phyloP scores from a whole-genome alignment of 495 filamentous ascomycete species.

The Xylaria sp. region DNA sequence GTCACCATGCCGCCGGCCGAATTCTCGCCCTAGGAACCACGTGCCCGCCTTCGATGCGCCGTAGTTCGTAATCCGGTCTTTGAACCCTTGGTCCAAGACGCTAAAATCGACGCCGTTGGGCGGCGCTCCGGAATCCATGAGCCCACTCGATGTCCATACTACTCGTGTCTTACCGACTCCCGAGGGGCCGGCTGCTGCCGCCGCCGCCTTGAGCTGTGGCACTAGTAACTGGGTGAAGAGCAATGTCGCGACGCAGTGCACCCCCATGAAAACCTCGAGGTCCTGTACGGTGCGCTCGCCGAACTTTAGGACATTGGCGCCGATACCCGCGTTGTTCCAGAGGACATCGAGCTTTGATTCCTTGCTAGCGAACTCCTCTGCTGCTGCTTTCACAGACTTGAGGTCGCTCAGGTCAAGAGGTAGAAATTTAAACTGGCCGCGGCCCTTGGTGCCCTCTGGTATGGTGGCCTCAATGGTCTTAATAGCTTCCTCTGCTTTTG shows the following conservation, averaged over 20 bases:
- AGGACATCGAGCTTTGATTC: slow-evolving; percentile 37
- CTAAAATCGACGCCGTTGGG: slow-evolving; percentile 39
- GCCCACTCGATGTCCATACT: slow-evolving; percentile 47
- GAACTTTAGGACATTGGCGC: slow-evolving; percentile 28
- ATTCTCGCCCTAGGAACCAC: slow-evolving; percentile 31
- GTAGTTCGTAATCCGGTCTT: slow-evolving; percentile 27
- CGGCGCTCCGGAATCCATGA: slow-evolving; percentile 36
- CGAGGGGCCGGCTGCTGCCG: slow-evolving; percentile 38
- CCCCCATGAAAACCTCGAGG: slow-evolving; percentile 45
- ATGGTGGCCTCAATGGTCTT: slow-evolving; percentile 31
- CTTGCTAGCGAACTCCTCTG: slow-evolving; percentile 28
- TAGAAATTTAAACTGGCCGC: slow-evolving; percentile 37
- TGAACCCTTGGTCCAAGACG: slow-evolving; percentile 38
- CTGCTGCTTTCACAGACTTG: slow-evolving; percentile 28
- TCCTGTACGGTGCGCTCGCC: slow-evolving; percentile 40
- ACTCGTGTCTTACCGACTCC: slow-evolving; percentile 46
- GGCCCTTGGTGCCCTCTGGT: slow-evolving; percentile 33
- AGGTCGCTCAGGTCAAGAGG: slow-evolving; percentile 38
- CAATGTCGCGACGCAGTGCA: slow-evolving; percentile 46
- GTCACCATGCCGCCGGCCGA: slow-evolving; percentile 20
- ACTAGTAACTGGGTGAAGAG: slow-evolving; percentile 49
- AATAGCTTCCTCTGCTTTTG: slow-evolving; percentile 40
- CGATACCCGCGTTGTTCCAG: slow-evolving; percentile 49
- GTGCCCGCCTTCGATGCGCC: slow-evolving; percentile 34
- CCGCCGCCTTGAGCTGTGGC: slow-evolving; percentile 48